Evolutionary conservation across 2,329 filamentous ascomycete genomes (phyloP), one percentile per base, ranked within the genome.

Genomic region (Corinectria fuckeliana): DNA sequence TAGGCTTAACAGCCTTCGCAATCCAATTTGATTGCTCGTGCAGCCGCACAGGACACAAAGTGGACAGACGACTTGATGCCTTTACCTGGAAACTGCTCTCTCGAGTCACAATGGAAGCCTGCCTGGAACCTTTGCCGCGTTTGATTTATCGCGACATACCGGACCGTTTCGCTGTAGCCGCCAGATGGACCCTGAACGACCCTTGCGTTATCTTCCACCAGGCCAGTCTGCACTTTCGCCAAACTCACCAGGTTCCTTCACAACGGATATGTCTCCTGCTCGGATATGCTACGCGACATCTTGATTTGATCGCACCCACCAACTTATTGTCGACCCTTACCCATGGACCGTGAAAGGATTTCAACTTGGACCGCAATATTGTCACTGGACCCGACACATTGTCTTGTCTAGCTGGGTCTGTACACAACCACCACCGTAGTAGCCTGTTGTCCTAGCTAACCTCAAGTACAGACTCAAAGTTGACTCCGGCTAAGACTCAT

Each of bases 391-490:
- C 11, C 42, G 34, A 38, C n/a, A 44, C 21, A 11, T 21, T 52
- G 13, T 55, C 45, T 58, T 59, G 58, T 69, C 65, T 63, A 53
- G 58, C 69, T 74, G 63, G 69, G 69, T 71, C 64, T 71, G 69
- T 71, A 71, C 45, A 45, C 59, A 32, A 25, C 36, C 25, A 20
- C n/a, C 9, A 7, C 18, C 20, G 26, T 28, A 45, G 9, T 66
- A 69, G 58, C 62, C 68, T 28, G 9, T 50, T 42, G 26, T 28
- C 6, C 32, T 58, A 47, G 64, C 72, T 76, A 71, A 75, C 70
- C 54, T 56, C 16, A 3, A 1, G 18, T 61, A 66, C 71, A 86
- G 82, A 78, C 76, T 80, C 84, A 85, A 85, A 86, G 84, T 83
- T 86, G 84, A 81, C 70, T 75, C 75, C 77, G 70, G 74, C 72